These are phyloP conservation scores for Populus hybrid DNA, from an alignment of 441 rosid species.

Conservation along the genomic window DNA sequence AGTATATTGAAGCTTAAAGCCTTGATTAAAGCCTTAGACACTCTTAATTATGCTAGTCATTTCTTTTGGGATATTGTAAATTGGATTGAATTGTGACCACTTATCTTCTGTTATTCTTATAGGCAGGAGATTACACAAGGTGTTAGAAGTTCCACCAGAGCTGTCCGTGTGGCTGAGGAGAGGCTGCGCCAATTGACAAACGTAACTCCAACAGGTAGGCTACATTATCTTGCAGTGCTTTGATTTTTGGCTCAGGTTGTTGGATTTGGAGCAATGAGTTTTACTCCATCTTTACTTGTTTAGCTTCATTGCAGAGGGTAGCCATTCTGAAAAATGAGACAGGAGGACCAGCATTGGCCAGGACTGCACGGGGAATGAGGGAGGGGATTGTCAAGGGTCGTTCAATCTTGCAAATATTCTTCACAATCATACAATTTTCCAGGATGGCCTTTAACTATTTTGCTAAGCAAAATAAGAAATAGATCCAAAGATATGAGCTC, in stretches of 20 bases:
- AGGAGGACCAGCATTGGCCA: constrained; percentile 56
- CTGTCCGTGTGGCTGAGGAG: constrained; percentile 84
- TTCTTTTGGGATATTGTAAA: background rate
- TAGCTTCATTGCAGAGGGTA: constrained; percentile 73
- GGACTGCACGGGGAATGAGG: constrained; percentile 45
- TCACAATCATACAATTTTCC: constrained; percentile 46
- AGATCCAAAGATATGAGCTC: constrained; percentile 17
- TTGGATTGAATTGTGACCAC: background rate
- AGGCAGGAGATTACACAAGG: constrained; percentile 88
- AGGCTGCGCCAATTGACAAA: constrained; percentile 56
- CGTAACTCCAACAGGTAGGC: constrained; percentile 52
- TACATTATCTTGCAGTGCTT: background rate
- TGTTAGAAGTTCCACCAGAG: constrained; percentile 69
- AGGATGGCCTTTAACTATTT: constrained; percentile 43
- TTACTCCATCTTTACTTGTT: constrained; percentile 57
- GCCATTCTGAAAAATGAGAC: constrained; percentile 32
- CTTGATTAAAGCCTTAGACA: background rate
- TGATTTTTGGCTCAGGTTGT: background rate
- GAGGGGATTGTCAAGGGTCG: constrained; percentile 76
- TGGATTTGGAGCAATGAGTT: constrained; percentile 23
- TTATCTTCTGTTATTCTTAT: background rate
- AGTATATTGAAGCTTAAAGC: background rate
- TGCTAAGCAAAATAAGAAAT: constrained; percentile 42
- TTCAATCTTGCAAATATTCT: constrained; percentile 45
- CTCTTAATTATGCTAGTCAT: background rate